Conservation (phyloP, 2,329 filamentous ascomycete genomes). For the Whalleya microplaca region DNA sequence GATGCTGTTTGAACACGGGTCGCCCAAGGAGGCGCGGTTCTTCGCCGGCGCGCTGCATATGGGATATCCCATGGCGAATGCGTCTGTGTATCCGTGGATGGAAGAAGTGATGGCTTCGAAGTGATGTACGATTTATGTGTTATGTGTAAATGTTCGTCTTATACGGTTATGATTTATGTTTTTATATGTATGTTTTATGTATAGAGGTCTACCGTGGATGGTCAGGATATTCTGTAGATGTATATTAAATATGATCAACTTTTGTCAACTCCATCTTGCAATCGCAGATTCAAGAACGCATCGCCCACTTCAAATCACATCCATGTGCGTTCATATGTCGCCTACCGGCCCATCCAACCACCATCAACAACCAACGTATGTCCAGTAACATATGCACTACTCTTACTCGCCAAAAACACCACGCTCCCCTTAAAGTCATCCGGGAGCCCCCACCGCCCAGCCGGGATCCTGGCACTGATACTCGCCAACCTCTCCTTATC, state of each 20-base stretch:
- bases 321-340: background rate
- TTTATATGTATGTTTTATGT: background rate
- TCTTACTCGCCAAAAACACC: conserved; percentile 75
- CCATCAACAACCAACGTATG: conserved; percentile 85
- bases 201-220: no score
- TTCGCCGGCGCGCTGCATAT: conserved; percentile 66
- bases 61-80: conserved; percentile 67
- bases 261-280: background rate
- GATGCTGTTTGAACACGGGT: conserved; percentile 66
- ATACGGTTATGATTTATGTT: background rate
- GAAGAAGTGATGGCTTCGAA: conserved; percentile 53
- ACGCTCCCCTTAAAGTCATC: conserved; percentile 87
- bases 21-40: conserved; percentile 68
- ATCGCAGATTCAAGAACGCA: no score
- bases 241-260: background rate
- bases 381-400: conserved; percentile 81
- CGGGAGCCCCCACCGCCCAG: conserved; percentile 78
- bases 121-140: conserved; percentile 8
- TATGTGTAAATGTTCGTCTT: background rate
- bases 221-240: background rate
- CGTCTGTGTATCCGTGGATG: conserved; percentile 64
- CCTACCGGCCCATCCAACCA: conserved; percentile 87
- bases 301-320: no score
- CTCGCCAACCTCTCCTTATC: conserved; percentile 70
- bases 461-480: conserved; percentile 81